These are phyloP conservation scores for Solanum etuberosum DNA, from an alignment of 257 asterid genomes.

Conservation along the genomic window DNA sequence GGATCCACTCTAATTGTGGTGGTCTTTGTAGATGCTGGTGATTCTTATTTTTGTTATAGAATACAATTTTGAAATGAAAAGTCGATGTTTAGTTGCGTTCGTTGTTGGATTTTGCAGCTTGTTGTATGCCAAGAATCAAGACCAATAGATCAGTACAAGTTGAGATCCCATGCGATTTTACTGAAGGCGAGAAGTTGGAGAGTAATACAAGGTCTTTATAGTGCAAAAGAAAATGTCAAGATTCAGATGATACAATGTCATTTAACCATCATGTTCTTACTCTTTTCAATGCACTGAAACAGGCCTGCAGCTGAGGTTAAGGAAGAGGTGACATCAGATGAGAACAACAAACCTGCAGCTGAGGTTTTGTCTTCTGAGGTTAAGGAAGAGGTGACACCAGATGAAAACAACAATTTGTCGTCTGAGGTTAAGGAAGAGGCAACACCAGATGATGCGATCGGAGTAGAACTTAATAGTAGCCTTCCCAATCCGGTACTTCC, in stretches of 20 bases:
- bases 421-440: slow-evolving; percentile 17
- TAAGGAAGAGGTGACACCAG: not conserved
- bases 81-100: not conserved
- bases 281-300: not conserved
- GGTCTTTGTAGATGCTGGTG: not conserved
- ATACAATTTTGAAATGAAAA: not conserved
- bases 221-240: not conserved
- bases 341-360: slow-evolving; percentile 9
- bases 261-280: not conserved
- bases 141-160: slow-evolving; percentile 41
- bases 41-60: not conserved
- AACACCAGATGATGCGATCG: not conserved
- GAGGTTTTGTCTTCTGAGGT: slow-evolving; percentile 8
- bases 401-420: not conserved
- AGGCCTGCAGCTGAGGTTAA: not conserved
- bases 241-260: not conserved
- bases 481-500: slow-evolving; percentile 1
- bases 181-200: slow-evolving; percentile 31
- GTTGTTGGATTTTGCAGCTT: slow-evolving; percentile 39
- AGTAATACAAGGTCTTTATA: slow-evolving; percentile 4
- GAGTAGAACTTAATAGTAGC: not conserved
- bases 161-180: slow-evolving; percentile 55
- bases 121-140: slow-evolving; percentile 64
- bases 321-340: not conserved
- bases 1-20: not conserved